Conservation (phyloP, 1,139 yeast genomes). For the Candida smagusa region DNA sequence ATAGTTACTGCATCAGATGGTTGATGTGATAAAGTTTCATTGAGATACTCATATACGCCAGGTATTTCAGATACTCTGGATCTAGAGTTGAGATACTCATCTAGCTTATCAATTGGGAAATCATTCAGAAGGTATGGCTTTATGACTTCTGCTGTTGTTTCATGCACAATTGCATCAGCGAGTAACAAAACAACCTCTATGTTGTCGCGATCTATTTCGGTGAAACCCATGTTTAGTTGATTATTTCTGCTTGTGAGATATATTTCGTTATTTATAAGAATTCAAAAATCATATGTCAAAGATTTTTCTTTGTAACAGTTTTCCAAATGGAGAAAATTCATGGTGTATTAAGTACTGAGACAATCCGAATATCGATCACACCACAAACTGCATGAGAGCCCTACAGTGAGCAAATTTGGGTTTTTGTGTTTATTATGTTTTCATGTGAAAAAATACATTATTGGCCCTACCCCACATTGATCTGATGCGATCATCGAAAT, state of each 20-base stretch:
- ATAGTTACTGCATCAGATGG: slow-evolving; percentile 17
- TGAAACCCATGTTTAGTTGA: slow-evolving; percentile 4
- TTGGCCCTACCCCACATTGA: too few species aligned
- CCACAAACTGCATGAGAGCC: too few species aligned
- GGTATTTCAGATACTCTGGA: slow-evolving; percentile 32
- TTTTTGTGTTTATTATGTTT: too few species aligned
- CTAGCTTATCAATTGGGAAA: slow-evolving; percentile 28
- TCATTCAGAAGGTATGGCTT: slow-evolving; percentile 23
- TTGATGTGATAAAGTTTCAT: slow-evolving; percentile 1
- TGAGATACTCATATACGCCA: slow-evolving; percentile 20
- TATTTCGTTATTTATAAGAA: too few species aligned
- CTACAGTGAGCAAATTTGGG: too few species aligned
- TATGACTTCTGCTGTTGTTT: slow-evolving; percentile 27
- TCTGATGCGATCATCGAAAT: too few species aligned
- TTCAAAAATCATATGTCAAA: too few species aligned
- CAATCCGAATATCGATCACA: too few species aligned
- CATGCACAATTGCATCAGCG: slow-evolving; percentile 38
- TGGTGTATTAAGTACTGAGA: too few species aligned
- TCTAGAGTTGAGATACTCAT: slow-evolving; percentile 28
- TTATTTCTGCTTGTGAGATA: neutral
- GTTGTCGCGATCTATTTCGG: slow-evolving; percentile 20
- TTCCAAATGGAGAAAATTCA: too few species aligned
- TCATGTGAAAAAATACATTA: too few species aligned
- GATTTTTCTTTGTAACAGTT: too few species aligned
- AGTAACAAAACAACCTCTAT: slow-evolving; percentile 24